Conservation (phyloP, 176 grass and related monocot species). For the Oryza glumipatula region DNA sequence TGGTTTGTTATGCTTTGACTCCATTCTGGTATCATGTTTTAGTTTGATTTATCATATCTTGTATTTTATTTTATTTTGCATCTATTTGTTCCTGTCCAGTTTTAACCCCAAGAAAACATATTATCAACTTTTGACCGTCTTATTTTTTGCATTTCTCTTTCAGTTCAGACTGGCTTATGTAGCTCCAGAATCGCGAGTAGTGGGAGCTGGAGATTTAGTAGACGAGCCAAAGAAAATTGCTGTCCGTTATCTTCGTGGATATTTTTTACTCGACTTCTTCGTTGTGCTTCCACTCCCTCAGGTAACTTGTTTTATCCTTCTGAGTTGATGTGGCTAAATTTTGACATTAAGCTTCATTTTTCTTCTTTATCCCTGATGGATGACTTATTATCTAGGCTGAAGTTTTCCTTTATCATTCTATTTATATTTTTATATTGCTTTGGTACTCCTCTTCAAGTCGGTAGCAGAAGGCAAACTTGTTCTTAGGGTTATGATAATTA, state of each 20-base stretch:
- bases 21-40: no score
- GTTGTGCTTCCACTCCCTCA: slow-evolving; percentile 92
- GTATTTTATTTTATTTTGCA: not conserved
- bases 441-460: not conserved
- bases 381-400: slow-evolving; percentile 6
- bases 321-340: slow-evolving; percentile 2
- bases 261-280: slow-evolving; percentile 88
- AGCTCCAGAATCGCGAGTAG: slow-evolving; percentile 89
- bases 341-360: slow-evolving; percentile 11
- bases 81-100: not conserved
- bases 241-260: slow-evolving; percentile 75
- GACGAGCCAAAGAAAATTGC: slow-evolving; percentile 87
- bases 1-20: slow-evolving; percentile 4
- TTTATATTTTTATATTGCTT: not conserved
- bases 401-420: not conserved
- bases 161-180: slow-evolving; percentile 98
- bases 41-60: no score
- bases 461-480: not conserved
- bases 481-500: not conserved
- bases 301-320: slow-evolving; percentile 48
- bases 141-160: slow-evolving; percentile 34
- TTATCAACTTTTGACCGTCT: not conserved
- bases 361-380: not conserved
- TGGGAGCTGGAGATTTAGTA: slow-evolving; percentile 92
- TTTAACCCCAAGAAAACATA: slow-evolving; percentile 1